Evolutionary conservation across 2,329 filamentous ascomycete species (phyloP).

Genomic region (Pyricularia sp.): DNA sequence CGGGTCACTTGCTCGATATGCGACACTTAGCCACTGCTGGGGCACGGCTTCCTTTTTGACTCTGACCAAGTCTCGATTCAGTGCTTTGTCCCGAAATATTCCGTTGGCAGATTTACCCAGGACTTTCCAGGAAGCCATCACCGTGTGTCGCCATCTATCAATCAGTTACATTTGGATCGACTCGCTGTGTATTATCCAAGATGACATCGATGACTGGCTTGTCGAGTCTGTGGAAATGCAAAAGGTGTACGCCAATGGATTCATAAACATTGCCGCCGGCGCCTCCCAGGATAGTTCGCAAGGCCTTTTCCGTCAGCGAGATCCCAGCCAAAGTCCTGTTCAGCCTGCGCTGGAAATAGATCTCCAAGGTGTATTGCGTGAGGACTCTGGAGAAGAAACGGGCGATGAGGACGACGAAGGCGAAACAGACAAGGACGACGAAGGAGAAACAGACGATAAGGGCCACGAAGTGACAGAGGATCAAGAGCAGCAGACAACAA

Average conservation of each 20-base stretch:
- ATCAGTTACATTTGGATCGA: constrained; percentile 3
- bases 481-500: neutral
- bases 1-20: neutral
- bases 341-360: neutral
- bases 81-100: constrained; percentile 1
- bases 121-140: constrained; percentile 18
- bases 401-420: too few species aligned
- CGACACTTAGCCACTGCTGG: neutral
- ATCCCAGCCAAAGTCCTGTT: neutral
- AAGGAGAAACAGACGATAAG: too few species aligned
- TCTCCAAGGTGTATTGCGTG: too few species aligned
- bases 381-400: too few species aligned
- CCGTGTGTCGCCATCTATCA: constrained; percentile 9
- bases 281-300: neutral
- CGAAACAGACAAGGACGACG: too few species aligned
- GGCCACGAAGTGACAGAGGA: neutral
- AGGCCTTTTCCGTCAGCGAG: neutral
- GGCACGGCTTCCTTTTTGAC: neutral
- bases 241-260: constrained; percentile 5
- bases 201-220: constrained; percentile 5
- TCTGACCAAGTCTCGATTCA: neutral
- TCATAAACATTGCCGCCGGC: constrained; percentile 4
- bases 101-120: constrained; percentile 8
- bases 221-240: constrained; percentile 7
- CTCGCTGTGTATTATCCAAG: constrained; percentile 2